Conservation (phyloP, 345 rosid genomes). For the Lagerstroemia speciosa region DNA sequence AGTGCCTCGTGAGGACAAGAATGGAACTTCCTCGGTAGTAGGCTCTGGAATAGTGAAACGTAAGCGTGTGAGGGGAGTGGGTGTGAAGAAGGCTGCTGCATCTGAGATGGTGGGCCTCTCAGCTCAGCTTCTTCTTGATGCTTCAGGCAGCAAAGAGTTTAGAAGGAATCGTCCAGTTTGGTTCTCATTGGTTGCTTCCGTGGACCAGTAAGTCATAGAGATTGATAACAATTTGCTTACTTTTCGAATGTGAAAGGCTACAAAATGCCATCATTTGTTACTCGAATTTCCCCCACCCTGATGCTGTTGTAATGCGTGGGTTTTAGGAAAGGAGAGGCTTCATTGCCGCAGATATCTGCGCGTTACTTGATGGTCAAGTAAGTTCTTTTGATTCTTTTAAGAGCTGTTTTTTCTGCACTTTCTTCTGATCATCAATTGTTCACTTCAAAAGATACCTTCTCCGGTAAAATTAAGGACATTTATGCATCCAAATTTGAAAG, state of each 20-base stretch:
- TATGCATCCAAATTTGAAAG: background rate
- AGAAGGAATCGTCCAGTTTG: slow-evolving; percentile 48
- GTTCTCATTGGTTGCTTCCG: slow-evolving; percentile 61
- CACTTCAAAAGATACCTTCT: background rate
- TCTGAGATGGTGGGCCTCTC: slow-evolving; percentile 29
- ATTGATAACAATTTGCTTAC: slow-evolving; percentile 1
- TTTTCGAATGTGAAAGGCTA: background rate
- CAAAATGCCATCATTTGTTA: background rate
- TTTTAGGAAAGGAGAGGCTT: slow-evolving; percentile 48
- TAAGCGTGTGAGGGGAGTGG: slow-evolving; percentile 36
- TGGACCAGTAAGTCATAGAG: slow-evolving; percentile 47
- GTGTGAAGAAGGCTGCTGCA: slow-evolving; percentile 27
- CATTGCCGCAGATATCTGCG: slow-evolving; percentile 62
- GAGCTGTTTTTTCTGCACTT: background rate
- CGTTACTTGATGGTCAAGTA: slow-evolving; percentile 71
- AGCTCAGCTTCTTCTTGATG: slow-evolving; percentile 33
- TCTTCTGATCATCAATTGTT: background rate
- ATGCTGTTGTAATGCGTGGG: slow-evolving; percentile 14
- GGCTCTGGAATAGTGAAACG: slow-evolving; percentile 35
- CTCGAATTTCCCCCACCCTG: slow-evolving; percentile 7
- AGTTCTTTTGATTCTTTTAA: slow-evolving; percentile 21
- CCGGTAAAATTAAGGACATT: background rate
- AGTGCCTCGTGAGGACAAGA: slow-evolving; percentile 30
- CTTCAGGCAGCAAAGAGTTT: slow-evolving; percentile 28
- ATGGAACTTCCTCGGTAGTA: slow-evolving; percentile 22